Base-by-base conservation (phyloP, 1,139 yeast genomes). In the Kodamaea alishanica region DNA sequence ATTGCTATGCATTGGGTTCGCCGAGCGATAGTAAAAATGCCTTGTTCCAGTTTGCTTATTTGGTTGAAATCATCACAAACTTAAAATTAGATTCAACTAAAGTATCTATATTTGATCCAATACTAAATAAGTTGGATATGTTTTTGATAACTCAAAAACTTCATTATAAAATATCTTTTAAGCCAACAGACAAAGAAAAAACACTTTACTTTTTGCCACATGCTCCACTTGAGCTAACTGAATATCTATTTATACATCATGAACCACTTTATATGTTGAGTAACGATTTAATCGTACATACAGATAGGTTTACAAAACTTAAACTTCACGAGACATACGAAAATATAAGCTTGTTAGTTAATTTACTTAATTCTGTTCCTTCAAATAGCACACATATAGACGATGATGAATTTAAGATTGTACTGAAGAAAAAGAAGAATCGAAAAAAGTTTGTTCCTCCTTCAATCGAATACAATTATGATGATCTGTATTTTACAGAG, bases 1-100 rank as follows among this genome's bases (percentile, higher is more conserved):
- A 89, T 50, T 85, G 94, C 52, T 59, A 85, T 27, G 95, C 94
- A 0, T 61, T 85, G 10, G 95, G 95, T 0, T 73, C 81, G 5
- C 86, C 88, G 4, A 55, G 73, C 8, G 73, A 71, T 8, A 77
- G 79, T 39, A 62, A 56, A 20, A 75, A 77, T 22, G 85, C 92
- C 1, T 61, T 78, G 37, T 82, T 73, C 54, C 95, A 85, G 55
- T 55, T 83, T 10, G 88, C 88, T 1, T 60, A 77, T 39, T 54
- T 84, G 20, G 43, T 61, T 6, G 65, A 71, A 24, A 37, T 84
- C 1, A 54, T 58, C 0, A 55, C 54, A 0, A 40, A 52, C 3
- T 51, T 64, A 2, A 29, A 48, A 0, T 46, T 65, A 2, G 26
- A 40, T 1, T 26, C n/a, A 26, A n/a, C 54, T 1, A 55, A 39